Base-by-base conservation (phyloP, 2,329 filamentous ascomycete genomes). In the Celoporthe dispersa region DNA sequence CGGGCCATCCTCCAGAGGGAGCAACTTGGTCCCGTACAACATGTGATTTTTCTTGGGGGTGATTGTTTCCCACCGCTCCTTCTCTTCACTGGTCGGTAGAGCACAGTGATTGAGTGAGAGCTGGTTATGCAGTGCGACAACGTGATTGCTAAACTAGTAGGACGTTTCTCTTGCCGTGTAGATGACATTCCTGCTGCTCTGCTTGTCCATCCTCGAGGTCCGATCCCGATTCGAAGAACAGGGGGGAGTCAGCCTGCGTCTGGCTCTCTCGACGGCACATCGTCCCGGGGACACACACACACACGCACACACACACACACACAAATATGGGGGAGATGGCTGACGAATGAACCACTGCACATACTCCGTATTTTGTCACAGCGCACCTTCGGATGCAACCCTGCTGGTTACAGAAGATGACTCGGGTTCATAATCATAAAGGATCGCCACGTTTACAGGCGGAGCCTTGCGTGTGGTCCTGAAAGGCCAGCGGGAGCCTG, bases 381-480 rank as follows among this genome's bases (percentile, higher is more conserved):
- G 44, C 41, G 39, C 62, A 64, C 44, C 44, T 33, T 33, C 33
- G 62, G 62, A 64, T 64, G 62, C 44, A 64, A 53, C 62, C 62
- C 41, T 64, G 62, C 39, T 48, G 14, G 41, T 33, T 44, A 37
- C 25, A n/a, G 44, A 12, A 3, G 44, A n/a, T 44, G 41, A 53
- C 61, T 44, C n/a, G 31, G 61, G 39, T 28, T 57, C 9, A 33
- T n/a, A 31, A 31, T n/a, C n/a, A 31, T 28, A 60, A 33, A 62
- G 12, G 57, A 67, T 67, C 57, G 66, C 66, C 66, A 41, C 57
- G 41, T 55, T 16, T 39, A 60, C 41, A 48, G 8, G 41, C 39
- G 19, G 41, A 48, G 66, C 65, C 65, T 41, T 61, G 57, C 55
- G 35, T 37, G 31, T 19, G 28, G 14, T 39, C 12, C n/a, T 60